Conservation (phyloP, 306 rosid genomes). For the Bauhinia variegata region DNA sequence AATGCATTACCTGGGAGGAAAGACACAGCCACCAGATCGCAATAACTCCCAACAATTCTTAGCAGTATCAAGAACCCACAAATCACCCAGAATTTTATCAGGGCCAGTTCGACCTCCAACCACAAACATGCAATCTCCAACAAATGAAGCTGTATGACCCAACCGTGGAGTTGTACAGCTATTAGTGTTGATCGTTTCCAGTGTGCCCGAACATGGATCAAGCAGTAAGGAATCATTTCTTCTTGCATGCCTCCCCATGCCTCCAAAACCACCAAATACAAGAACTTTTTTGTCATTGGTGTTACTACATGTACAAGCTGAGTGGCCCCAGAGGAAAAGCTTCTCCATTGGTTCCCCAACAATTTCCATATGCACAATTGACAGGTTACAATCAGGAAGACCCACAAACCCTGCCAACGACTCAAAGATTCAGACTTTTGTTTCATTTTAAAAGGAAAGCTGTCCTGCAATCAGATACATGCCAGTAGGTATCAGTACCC, state of each 20-base stretch:
- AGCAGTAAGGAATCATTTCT: constrained; percentile 65
- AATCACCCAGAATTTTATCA: constrained; percentile 70
- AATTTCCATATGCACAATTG: constrained; percentile 56
- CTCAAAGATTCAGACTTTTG: constrained; percentile 82
- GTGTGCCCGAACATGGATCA: constrained; percentile 56
- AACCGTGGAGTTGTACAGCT: constrained; percentile 65
- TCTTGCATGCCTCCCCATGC: constrained; percentile 84
- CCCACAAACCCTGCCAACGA: constrained; percentile 81
- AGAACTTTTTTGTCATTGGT: constrained; percentile 44
- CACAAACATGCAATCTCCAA: constrained; percentile 68
- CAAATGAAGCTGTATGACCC: constrained; percentile 76
- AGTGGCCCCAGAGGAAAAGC: constrained; percentile 92
- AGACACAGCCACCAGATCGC: constrained; percentile 57
- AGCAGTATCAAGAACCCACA: constrained; percentile 61
- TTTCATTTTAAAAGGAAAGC: constrained; percentile 65
- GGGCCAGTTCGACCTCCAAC: constrained; percentile 92
- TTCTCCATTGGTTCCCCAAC: constrained; percentile 69
- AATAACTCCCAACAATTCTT: constrained; percentile 62
- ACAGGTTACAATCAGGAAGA: constrained; percentile 46
- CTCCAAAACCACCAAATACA: constrained; percentile 95
- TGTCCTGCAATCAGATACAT: constrained; percentile 78
- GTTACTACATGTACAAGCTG: constrained; percentile 53
- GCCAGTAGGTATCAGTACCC: constrained; percentile 51
- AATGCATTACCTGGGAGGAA: constrained; percentile 74
- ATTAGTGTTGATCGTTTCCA: constrained; percentile 45